A percentile compares a stretch with the other conserved stretches of the same genome.
Conservation (phyloP, 768 basidiomycete species). For the Lentinula aciculospora region DNA sequence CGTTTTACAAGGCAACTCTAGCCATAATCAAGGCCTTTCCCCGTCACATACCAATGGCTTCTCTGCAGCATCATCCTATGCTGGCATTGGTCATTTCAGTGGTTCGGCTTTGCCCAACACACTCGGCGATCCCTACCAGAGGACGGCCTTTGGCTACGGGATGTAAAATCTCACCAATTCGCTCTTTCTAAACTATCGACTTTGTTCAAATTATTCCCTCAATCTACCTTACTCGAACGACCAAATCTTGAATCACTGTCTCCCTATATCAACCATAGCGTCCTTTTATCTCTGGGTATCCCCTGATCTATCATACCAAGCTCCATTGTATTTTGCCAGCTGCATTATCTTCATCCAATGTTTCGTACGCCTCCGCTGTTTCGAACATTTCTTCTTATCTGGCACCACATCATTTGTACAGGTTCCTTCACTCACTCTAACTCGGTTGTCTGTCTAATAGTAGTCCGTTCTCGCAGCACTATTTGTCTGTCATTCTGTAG, state of each 20-base stretch:
- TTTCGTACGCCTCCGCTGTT: constrained; percentile 29
- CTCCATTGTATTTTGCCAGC: constrained; percentile 68
- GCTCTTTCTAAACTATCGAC: background rate
- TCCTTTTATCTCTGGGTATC: constrained; percentile 31
- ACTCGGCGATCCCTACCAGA: constrained; percentile 73
- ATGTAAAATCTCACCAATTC: constrained; percentile 52
- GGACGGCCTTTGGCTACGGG: constrained; percentile 68
- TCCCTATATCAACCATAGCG: constrained; percentile 23
- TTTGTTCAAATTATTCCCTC: constrained; percentile 18
- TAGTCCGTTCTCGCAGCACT: constrained; percentile 47
- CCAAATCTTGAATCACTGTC: constrained; percentile 28
- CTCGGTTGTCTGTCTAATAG: constrained; percentile 68
- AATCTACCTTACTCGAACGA: constrained; percentile 35
- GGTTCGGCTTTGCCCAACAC: constrained; percentile 48
- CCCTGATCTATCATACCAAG: constrained; percentile 44
- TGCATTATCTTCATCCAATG: constrained; percentile 46
- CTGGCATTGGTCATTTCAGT: constrained; percentile 43
- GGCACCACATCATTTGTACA: constrained; percentile 47
- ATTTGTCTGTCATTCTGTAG: constrained; percentile 69
- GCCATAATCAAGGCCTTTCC: constrained; percentile 58
- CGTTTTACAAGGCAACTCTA: constrained; percentile 68
- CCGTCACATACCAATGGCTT: constrained; percentile 54
- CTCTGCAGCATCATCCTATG: constrained; percentile 49
- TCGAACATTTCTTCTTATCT: constrained; percentile 24
- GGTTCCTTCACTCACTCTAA: constrained; percentile 45